A percentile compares a stretch with the other conserved stretches of the same genome.
Conservation (phyloP, 2,329 filamentous ascomycete species). For the Aureobasidium sp. region DNA sequence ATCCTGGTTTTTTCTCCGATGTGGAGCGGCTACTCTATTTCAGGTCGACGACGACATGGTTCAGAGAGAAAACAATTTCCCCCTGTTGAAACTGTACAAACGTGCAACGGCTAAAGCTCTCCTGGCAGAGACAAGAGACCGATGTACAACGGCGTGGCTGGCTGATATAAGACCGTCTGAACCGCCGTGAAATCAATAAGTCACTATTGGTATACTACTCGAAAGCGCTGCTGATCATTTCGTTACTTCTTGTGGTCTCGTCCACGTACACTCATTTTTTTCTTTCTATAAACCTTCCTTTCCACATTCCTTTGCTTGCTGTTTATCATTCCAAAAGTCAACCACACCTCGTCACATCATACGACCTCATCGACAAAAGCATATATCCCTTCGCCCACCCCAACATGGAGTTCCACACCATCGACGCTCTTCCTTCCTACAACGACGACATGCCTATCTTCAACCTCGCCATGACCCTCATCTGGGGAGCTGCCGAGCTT, state of each 20-base stretch:
- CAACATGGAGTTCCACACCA: conserved; percentile 7
- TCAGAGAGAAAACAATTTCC: conserved; percentile 2
- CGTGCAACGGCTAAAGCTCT: conserved; percentile 7
- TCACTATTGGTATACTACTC: conserved; percentile 10
- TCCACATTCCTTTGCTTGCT: conserved; percentile 5
- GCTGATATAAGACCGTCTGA: conserved; percentile 10
- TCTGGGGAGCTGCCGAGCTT: conserved; percentile 9
- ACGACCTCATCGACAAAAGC: neutral
- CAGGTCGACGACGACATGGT: neutral
- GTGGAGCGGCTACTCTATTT: conserved; percentile 3
- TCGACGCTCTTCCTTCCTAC: conserved; percentile 8
- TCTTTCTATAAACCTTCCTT: neutral
- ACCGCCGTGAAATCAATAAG: conserved; percentile 6
- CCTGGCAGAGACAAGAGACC: conserved; percentile 1
- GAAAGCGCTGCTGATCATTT: neutral
- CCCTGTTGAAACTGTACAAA: conserved; percentile 12
- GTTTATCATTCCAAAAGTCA: conserved; percentile 9
- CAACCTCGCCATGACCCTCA: neutral
- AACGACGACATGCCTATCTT: neutral
- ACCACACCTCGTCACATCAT: neutral
- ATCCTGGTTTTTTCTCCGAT: neutral
- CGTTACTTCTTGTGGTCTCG: neutral
- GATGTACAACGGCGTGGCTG: conserved; percentile 5
- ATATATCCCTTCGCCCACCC: neutral
- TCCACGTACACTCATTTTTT: neutral